These are phyloP conservation scores for Penicillium alfredii DNA, from an alignment of 495 filamentous ascomycete species.

Conservation along the genomic window DNA sequence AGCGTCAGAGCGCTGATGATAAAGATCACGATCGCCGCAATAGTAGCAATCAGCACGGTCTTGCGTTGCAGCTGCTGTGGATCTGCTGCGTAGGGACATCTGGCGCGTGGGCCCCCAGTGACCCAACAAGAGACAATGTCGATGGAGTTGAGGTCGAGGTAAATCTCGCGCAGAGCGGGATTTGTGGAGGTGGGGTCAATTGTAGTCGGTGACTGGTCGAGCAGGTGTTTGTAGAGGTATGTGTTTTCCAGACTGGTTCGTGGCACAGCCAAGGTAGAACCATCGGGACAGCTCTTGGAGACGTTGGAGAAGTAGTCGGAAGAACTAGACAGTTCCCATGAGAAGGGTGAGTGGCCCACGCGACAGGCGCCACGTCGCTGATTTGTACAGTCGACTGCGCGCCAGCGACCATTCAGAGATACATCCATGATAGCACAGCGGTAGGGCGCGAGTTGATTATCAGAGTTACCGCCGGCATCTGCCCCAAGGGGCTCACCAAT, in stretches of 20 bases:
- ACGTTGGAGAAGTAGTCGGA: slow-evolving; percentile 32
- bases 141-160: slow-evolving; percentile 55
- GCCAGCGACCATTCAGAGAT: slow-evolving; percentile 46
- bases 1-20: slow-evolving; percentile 53
- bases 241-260: slow-evolving; percentile 58
- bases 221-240: slow-evolving; percentile 41
- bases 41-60: slow-evolving; percentile 52
- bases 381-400: slow-evolving; percentile 47
- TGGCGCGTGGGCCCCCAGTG: slow-evolving; percentile 39
- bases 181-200: slow-evolving; percentile 24
- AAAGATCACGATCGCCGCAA: slow-evolving; percentile 55
- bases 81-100: slow-evolving; percentile 48
- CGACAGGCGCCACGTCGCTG: slow-evolving; percentile 50
- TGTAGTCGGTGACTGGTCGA: slow-evolving; percentile 16
- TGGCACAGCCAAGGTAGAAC: slow-evolving; percentile 45
- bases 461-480: slow-evolving; percentile 15
- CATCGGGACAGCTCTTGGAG: slow-evolving; percentile 32
- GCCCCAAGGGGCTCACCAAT: slow-evolving; percentile 47
- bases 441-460: slow-evolving; percentile 18
- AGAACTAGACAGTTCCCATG: slow-evolving; percentile 46
- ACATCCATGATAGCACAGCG: slow-evolving; percentile 51
- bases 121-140: slow-evolving; percentile 55
- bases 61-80: slow-evolving; percentile 33
- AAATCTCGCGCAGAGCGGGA: slow-evolving; percentile 32
- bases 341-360: slow-evolving; percentile 42